Evolutionary conservation across 345 rosid species (phyloP).

Genomic region (Eucalyptus marginata): DNA sequence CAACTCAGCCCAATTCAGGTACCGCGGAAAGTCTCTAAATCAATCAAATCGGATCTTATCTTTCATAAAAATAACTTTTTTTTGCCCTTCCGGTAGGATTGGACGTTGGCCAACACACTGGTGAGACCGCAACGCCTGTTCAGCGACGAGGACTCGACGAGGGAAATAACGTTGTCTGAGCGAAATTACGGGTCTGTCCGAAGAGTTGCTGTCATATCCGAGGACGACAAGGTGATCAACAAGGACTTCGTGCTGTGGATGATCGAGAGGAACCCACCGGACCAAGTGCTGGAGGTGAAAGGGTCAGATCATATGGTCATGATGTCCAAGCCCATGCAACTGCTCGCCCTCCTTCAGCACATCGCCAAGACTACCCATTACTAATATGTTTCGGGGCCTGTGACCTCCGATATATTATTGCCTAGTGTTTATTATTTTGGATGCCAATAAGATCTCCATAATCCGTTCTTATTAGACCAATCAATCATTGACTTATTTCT

Average conservation of each 20-base stretch:
- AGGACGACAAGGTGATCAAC: constrained; percentile 6
- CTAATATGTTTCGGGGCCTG: no score
- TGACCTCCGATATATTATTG: no score
- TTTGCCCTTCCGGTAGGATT: constrained; percentile 7
- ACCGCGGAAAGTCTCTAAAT: not conserved
- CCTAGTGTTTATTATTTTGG: no score
- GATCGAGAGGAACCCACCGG: constrained; percentile 34
- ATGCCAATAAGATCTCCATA: no score
- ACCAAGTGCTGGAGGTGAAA: constrained; percentile 20
- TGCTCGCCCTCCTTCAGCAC: constrained; percentile 1
- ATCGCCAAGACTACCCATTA: constrained; percentile 1
- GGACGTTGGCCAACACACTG: constrained; percentile 26
- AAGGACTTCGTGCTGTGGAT: constrained; percentile 22
- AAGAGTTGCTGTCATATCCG: constrained; percentile 26
- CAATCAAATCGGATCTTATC: not conserved
- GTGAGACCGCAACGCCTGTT: constrained; percentile 23
- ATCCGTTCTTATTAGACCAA: no score
- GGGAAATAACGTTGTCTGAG: constrained; percentile 12
- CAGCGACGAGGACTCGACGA: constrained; percentile 16
- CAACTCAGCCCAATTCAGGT: constrained; percentile 45
- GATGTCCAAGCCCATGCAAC: constrained; percentile 24
- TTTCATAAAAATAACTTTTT: not conserved
- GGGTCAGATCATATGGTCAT: constrained; percentile 56
- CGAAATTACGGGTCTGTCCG: constrained; percentile 25
- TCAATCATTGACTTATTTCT: no score